phyloP scores from a whole-genome alignment of 1,284 basidiomycete genomes.

The Ustilago loliicola region DNA sequence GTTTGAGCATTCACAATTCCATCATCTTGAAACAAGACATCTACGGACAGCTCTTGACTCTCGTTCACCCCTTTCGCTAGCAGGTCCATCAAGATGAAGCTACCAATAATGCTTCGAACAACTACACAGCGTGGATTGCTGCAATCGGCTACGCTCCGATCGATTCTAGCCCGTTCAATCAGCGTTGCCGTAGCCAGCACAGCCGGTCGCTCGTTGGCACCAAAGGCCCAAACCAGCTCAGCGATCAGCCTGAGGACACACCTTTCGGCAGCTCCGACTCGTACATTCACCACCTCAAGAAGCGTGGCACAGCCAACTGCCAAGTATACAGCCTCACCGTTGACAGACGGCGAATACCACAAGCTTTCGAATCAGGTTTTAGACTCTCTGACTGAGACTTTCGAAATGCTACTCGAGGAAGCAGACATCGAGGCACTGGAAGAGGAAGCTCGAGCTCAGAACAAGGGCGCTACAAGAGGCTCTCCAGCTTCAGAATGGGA shows the following conservation, averaged over 20 bases:
- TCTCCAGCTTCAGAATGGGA: slow-evolving; percentile 77
- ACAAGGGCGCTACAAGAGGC: slow-evolving; percentile 26
- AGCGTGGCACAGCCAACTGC: slow-evolving; percentile 21
- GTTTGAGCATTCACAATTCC: not conserved
- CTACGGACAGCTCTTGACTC: not conserved
- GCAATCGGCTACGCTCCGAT: slow-evolving; percentile 14
- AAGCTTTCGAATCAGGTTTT: slow-evolving; percentile 83
- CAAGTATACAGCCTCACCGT: slow-evolving; percentile 51
- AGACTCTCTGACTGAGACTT: slow-evolving; percentile 81
- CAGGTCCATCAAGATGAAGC: slow-evolving; percentile 18
- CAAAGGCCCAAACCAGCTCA: no score
- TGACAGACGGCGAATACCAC: slow-evolving; percentile 82
- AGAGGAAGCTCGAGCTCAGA: slow-evolving; percentile 18
- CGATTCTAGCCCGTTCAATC: slow-evolving; percentile 7
- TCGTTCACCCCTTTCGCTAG: not conserved
- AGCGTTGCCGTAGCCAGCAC: not conserved
- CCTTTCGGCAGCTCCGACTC: not conserved
- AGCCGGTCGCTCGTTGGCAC: not conserved
- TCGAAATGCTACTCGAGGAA: slow-evolving; percentile 83
- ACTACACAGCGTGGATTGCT: slow-evolving; percentile 39
- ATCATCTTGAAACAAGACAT: not conserved
- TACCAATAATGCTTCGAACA: slow-evolving; percentile 44
- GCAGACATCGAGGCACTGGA: slow-evolving; percentile 64
- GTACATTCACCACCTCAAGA: slow-evolving; percentile 21
- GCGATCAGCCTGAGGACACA: not conserved